phyloP scores from a whole-genome alignment of 1,284 basidiomycete species.

The Melampsora larici-populina region DNA sequence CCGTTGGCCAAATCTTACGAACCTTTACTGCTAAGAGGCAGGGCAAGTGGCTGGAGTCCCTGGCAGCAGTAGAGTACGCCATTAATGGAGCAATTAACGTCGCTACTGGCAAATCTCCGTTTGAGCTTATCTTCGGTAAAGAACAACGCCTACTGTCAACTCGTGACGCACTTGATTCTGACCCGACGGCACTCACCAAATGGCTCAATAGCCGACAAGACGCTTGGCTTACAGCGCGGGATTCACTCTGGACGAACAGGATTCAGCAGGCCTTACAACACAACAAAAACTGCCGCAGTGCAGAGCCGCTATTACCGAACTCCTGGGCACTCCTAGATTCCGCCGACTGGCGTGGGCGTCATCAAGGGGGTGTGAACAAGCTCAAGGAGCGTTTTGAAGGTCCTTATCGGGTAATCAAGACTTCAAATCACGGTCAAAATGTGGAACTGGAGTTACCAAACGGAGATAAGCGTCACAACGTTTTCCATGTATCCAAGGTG shows the following conservation, averaged over 20 bases:
- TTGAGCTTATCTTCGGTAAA: slow-evolving; percentile 43
- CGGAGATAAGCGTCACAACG: background rate
- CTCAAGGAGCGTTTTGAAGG: too few species aligned
- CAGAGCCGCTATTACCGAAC: background rate
- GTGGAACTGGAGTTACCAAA: slow-evolving; percentile 3
- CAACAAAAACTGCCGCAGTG: background rate
- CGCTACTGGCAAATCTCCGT: slow-evolving; percentile 44
- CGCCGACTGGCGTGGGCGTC: background rate
- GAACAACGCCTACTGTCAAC: background rate
- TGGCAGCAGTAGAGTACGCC: slow-evolving; percentile 41
- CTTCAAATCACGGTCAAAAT: slow-evolving; percentile 13
- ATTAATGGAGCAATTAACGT: slow-evolving; percentile 41
- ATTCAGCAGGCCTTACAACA: slow-evolving; percentile 7
- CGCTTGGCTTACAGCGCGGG: background rate
- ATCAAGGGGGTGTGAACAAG: background rate
- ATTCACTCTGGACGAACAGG: background rate
- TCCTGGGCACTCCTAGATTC: background rate
- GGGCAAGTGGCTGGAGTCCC: slow-evolving; percentile 43
- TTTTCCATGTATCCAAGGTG: slow-evolving; percentile 23
- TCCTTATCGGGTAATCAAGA: background rate
- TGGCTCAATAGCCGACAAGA: background rate
- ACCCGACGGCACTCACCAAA: too few species aligned
- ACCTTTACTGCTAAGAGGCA: slow-evolving; percentile 38
- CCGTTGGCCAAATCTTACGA: too few species aligned
- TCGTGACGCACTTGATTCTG: background rate